Evolutionary conservation across 2,329 filamentous ascomycete genomes (phyloP), one percentile per base, ranked within the genome.

Genomic region (Stagonosporopsis cucurbitacearum): DNA sequence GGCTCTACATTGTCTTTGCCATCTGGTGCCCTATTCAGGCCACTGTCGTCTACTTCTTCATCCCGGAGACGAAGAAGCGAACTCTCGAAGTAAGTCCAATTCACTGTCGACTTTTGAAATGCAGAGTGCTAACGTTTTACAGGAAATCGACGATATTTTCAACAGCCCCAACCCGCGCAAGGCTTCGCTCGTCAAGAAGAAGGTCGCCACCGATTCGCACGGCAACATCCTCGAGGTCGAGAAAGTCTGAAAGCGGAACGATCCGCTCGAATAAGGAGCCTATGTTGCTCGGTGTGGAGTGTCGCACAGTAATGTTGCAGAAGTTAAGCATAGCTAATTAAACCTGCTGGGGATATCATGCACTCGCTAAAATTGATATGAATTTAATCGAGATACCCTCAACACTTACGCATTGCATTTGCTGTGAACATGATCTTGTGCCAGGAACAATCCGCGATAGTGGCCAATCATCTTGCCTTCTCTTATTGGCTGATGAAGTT

Each of bases 21-120:
- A 49, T 54, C 22, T 70, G 66, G 67, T 60, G 58, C 42, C 56
- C 65, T 0, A 36, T 69, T 6, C 62, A 64, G 44, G 59, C 54
- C 17, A 40, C 59, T 8, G 49, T 70, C 7, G 44, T 67, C 36
- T 68, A 54, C 50, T 17, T 64, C n/a, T 63, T 66, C 36, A 54
- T 68, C 15, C 66, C 66, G 2, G 68, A 70, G 57, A 70, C 68
- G 9, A 70, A 69, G 51, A 68, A 68, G 13, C 47, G 64, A 6
- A 70, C 68, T 0, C 63, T 70, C 2, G 68, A 70, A 39, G 49
- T 50, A 7, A 35, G 47, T 20, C 17, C 4, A 8, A 22, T 17
- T 15, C 5, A 7, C 4, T 20, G 1, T 2, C 23, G 13, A 11
- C 12, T 5, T 11, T 25, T n/a, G 28, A 1, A 19, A 19, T 8